Evolutionary conservation across 768 basidiomycete species (phyloP), one percentile per base, ranked within the genome.

Genomic region (Lactarius akahatsu): DNA sequence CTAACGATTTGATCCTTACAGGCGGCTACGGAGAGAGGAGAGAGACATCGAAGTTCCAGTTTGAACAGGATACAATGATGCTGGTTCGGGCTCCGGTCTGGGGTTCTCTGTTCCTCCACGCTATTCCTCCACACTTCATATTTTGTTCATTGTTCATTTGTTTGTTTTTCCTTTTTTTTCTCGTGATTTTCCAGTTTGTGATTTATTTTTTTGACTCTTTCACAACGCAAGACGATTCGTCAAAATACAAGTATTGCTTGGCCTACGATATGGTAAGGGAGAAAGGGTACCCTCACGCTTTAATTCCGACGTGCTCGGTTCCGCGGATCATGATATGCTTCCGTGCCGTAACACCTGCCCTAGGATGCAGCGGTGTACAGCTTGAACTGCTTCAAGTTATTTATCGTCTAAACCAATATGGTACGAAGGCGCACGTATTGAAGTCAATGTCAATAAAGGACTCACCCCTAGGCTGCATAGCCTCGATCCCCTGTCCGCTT

Each of bases 11-110:
- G 47, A 23, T 6, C n/a, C 9, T 23, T 15, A 10, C 23, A 88
- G 87, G 69, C 86, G 87, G 8, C 73, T 88, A 68, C 82, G 87
- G 40, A 77, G 86, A 73, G 86, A 87, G 72, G n/a, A n/a, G n/a
- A n/a, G n/a, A n/a, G n/a, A 87, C 86, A 28, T 86, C 86, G 32
- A 34, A 34, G 32, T 34, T 34, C 32, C 7, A 34, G 9, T 34
- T 34, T 9, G 57, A 69, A 74, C 34, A 70, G 74, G 67, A 64
- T 70, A 71, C 62, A 55, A 65, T 65, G 62, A n/a, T n/a, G n/a
- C 34, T 69, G 55, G 47, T n/a, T 10, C 10, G 32, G 32, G 6
- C 32, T 34, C 7, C 32, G 9, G 32, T 7, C 32, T 34, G 9
- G 6, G 32, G 32, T 34, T 34, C 32, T 34, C 9, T 34, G 20